A percentile compares a stretch with the other conserved stretches of the same genome.
Conservation (phyloP, 768 basidiomycete genomes). For the Galerina sulciceps region DNA sequence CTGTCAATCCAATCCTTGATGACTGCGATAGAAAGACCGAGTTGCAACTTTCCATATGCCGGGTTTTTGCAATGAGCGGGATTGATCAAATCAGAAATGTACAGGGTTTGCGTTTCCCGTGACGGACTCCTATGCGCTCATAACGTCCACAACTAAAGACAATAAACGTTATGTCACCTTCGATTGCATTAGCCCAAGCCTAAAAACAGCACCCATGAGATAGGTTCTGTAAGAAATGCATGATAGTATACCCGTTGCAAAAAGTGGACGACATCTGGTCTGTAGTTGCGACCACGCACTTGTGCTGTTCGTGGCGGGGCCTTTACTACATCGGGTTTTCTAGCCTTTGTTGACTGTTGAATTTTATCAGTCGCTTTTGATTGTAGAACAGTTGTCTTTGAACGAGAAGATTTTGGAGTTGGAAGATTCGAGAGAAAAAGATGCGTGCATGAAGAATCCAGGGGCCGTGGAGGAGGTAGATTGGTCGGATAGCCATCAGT, state of each 20-base stretch:
- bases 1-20: slow-evolving; percentile 11
- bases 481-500: background rate
- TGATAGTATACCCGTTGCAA: background rate
- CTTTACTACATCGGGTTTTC: background rate
- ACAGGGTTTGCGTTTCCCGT: slow-evolving; percentile 10
- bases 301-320: background rate
- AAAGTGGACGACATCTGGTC: slow-evolving; percentile 2
- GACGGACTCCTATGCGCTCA: slow-evolving; percentile 14
- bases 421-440: background rate
- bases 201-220: background rate
- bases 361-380: no score
- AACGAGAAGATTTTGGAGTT: no score
- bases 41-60: slow-evolving; percentile 13
- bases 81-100: slow-evolving; percentile 13
- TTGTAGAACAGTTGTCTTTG: background rate
- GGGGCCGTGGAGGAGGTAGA: background rate
- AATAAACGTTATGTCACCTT: slow-evolving; percentile 5
- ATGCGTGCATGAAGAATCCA: background rate
- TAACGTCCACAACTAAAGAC: slow-evolving; percentile 9
- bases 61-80: slow-evolving; percentile 9
- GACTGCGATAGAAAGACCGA: slow-evolving; percentile 13
- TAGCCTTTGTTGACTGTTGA: no score
- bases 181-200: slow-evolving; percentile 3
- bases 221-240: background rate
- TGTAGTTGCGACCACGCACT: background rate